A percentile compares a stretch with the other conserved stretches of the same genome.
Evolutionary conservation across 495 filamentous ascomycete genomes (phyloP).

Genomic region (Penicillium samsonianum): DNA sequence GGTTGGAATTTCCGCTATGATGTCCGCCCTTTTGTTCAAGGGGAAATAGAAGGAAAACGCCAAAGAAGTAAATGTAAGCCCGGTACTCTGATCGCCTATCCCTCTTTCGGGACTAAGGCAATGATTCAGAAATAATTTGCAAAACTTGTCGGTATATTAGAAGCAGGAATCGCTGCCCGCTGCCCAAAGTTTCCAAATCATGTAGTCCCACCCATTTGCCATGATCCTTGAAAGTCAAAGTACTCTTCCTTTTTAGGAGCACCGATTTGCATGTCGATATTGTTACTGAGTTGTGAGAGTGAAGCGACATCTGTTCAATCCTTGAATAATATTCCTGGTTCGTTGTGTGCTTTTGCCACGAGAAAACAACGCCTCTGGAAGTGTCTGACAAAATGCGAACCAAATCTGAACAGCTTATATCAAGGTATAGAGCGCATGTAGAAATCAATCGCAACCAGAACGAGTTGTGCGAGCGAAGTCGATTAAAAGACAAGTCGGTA

Average conservation of each 20-base stretch:
- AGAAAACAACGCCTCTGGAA: not conserved
- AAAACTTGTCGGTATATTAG: not conserved
- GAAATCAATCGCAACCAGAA: conserved; percentile 26
- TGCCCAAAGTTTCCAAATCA: not conserved
- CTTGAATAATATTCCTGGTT: not conserved
- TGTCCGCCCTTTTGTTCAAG: too few species aligned
- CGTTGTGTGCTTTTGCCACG: not conserved
- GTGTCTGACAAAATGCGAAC: conserved; percentile 4
- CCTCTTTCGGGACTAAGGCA: not conserved
- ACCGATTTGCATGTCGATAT: not conserved
- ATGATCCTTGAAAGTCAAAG: not conserved
- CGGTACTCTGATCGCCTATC: too few species aligned
- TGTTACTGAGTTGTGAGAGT: not conserved
- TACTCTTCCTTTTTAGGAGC: not conserved
- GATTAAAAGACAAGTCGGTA: conserved; percentile 3
- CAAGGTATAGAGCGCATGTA: conserved; percentile 20
- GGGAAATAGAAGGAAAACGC: too few species aligned
- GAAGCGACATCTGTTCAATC: not conserved
- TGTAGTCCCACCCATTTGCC: not conserved
- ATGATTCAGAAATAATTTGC: not conserved
- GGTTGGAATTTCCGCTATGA: too few species aligned
- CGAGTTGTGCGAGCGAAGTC: conserved; percentile 17
- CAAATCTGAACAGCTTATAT: conserved; percentile 16
- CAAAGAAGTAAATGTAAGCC: too few species aligned
- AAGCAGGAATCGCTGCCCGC: not conserved